Percentiles rank a stretch among this genome's conserved stretches.
These are phyloP conservation scores for sunflower (Helianthus annuus) DNA, from an alignment of 129 eudicot genomes.

Conservation along the genomic window DNA sequence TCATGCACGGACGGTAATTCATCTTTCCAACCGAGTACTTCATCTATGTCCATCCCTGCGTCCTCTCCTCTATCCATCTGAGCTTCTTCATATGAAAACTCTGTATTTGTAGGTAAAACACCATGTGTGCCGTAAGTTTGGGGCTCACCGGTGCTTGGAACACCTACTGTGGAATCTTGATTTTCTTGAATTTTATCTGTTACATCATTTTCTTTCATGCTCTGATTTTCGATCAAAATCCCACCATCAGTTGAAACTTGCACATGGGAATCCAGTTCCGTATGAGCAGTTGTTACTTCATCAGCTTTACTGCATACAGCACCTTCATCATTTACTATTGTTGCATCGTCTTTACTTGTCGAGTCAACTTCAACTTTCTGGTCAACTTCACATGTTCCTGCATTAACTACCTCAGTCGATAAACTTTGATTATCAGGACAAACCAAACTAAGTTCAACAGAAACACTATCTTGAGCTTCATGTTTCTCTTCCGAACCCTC, in stretches of 20 bases:
- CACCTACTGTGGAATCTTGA: slow-evolving; percentile 23
- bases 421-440: slow-evolving; percentile 19
- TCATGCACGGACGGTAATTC: slow-evolving; percentile 23
- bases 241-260: slow-evolving; percentile 9
- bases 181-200: background rate
- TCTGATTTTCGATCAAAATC: slow-evolving; percentile 16
- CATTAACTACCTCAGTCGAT: slow-evolving; percentile 10
- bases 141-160: background rate
- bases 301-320: no score
- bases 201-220: background rate
- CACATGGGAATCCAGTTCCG: background rate
- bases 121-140: background rate
- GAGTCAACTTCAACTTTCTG: slow-evolving; percentile 14
- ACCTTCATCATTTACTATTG: slow-evolving; percentile 1
- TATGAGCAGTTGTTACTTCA: background rate
- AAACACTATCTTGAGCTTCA: slow-evolving; percentile 24
- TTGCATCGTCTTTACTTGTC: slow-evolving; percentile 29
- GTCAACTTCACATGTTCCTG: slow-evolving; percentile 1
- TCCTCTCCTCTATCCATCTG: slow-evolving; percentile 40
- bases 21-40: slow-evolving; percentile 48
- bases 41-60: slow-evolving; percentile 50
- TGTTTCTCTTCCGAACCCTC: slow-evolving; percentile 31
- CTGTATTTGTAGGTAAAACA: slow-evolving; percentile 15
- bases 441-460: slow-evolving; percentile 17
- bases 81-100: slow-evolving; percentile 32